phyloP scores from a whole-genome alignment of 306 rosid genomes.

The Lablab purpureus region DNA sequence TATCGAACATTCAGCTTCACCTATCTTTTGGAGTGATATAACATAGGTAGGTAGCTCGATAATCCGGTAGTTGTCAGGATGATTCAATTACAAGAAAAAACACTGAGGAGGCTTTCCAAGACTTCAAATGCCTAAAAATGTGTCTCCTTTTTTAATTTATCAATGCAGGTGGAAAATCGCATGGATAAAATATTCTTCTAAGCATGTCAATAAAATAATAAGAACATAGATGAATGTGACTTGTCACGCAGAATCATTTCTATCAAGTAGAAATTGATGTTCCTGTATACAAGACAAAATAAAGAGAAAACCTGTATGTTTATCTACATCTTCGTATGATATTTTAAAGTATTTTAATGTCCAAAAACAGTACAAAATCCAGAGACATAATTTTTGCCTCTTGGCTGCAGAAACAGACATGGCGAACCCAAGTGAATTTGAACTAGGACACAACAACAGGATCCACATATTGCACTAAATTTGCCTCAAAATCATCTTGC shows the following conservation, averaged over 20 bases:
- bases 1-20: too few species aligned
- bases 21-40: neutral
- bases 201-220: neutral
- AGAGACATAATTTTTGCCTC: constrained; percentile 14
- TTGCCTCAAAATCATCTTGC: constrained; percentile 60
- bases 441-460: constrained; percentile 18
- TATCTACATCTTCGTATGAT: constrained; percentile 42
- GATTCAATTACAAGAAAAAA: neutral
- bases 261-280: constrained; percentile 6
- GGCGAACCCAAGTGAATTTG: constrained; percentile 31
- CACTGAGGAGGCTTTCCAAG: neutral
- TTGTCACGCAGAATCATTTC: constrained; percentile 4
- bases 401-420: constrained; percentile 9
- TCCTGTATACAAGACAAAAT: constrained; percentile 16
- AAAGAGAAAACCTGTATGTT: neutral
- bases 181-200: neutral
- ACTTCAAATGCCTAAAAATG: neutral
- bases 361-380: constrained; percentile 37
- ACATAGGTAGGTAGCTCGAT: neutral
- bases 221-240: neutral
- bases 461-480: constrained; percentile 4
- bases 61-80: neutral
- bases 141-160: neutral
- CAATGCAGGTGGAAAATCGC: neutral
- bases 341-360: constrained; percentile 31